Base-by-base conservation (phyloP, 1,284 basidiomycete genomes). In the Cutaneotrichosporon sp. region DNA sequence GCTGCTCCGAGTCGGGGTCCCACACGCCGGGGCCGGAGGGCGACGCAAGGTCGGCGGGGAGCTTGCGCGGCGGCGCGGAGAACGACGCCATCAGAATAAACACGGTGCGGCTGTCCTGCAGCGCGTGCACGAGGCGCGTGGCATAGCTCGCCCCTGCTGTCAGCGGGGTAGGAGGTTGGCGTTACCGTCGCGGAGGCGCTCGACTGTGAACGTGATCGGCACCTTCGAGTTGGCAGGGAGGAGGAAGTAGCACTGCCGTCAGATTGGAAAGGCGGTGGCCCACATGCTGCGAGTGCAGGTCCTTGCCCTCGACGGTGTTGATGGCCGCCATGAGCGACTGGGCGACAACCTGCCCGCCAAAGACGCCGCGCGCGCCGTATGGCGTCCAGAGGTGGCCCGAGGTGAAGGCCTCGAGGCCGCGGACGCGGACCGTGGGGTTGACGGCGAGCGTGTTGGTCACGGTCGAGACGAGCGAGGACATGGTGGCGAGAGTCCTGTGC, bases 21-120 rank as follows among this genome's bases (percentile, higher is more conserved):
- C 29, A 27, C 5, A 25, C 18, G 11, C 20, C 31, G 13, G 43
- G 43, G 6, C 18, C 47, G 16, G 27, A 14, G 24, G 54, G 25
- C 24, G 14, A 4, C 8, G 43, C 45, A n/a, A 56, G 11, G 31
- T 38, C 36, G 53, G 38, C 45, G 29, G 57, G 59, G 1, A 65
- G 56, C 22, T 50, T 22, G 27, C 49, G 49, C 25, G 86, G 74
- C 1, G 90, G 89, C 42, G 84, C 82, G 64, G 93, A 88, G 82
- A 93, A 97, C 1, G 91, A 95, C 72, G 90, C 92, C 64, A 91
- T 81, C 75, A 95, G 83, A 59, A 90, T 84, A 78, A 95, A 97
- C 66, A 97, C 86, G 47, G 85, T 84, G 51, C 82, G 82, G 42
- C 90, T 91, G 54, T 86, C 85, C 76, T 97, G 94, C 34, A 83